These are phyloP conservation scores for Fonsecaea monophora DNA, from an alignment of 2,329 filamentous ascomycete genomes.

Conservation along the genomic window DNA sequence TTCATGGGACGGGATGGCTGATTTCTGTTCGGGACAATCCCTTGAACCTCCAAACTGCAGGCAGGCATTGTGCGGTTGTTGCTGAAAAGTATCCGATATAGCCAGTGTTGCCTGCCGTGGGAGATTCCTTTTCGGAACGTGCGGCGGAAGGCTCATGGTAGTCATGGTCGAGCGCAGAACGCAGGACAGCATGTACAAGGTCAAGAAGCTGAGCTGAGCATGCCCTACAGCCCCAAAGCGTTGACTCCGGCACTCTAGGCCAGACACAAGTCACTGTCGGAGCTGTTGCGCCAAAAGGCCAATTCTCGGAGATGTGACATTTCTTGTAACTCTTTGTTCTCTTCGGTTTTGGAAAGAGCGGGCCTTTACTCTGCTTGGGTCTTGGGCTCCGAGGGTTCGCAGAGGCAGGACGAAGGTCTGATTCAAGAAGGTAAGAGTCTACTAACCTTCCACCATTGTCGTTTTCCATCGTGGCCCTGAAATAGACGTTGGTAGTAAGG, in stretches of 20 bases:
- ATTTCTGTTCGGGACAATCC: background rate
- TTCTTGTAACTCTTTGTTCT: background rate
- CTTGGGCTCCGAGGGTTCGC: background rate
- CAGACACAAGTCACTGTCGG: background rate
- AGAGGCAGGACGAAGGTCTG: background rate
- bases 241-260: background rate
- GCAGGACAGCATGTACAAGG: background rate
- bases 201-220: background rate
- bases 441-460: conserved; percentile 73
- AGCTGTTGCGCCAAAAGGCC: background rate
- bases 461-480: conserved; percentile 70
- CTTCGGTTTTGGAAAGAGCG: background rate
- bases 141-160: background rate
- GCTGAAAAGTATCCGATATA: background rate
- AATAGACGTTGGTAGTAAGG: conserved; percentile 71
- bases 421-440: conserved; percentile 11
- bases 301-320: background rate
- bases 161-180: background rate
- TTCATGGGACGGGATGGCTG: background rate
- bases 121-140: background rate
- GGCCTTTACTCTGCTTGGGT: background rate
- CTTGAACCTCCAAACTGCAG: background rate
- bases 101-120: background rate
- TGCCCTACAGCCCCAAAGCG: background rate
- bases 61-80: background rate